phyloP scores from a whole-genome alignment of 495 filamentous ascomycete genomes.

The Daldinia grandis region DNA sequence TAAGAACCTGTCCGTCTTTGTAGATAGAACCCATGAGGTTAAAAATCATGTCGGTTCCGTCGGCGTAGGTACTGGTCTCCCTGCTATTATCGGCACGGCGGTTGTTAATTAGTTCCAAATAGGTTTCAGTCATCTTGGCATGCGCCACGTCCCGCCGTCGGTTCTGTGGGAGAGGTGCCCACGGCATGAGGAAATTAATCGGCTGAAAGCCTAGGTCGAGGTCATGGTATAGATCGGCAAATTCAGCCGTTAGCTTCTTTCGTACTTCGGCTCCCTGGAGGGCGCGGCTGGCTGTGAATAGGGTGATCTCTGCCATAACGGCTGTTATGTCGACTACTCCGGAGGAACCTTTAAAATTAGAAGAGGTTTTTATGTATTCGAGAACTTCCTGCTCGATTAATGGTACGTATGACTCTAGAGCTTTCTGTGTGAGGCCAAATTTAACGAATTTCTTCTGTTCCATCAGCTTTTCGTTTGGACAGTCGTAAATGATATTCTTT shows the following conservation, averaged over 20 bases:
- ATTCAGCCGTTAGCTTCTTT: not conserved
- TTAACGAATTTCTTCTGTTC: not conserved
- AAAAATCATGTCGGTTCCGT: not conserved
- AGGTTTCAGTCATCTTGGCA: not conserved
- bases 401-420: not conserved
- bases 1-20: not conserved
- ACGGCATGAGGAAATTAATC: not conserved
- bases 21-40: not conserved
- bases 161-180: not conserved
- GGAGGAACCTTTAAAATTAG: not conserved
- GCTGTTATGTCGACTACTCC: not conserved
- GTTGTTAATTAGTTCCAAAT: not conserved
- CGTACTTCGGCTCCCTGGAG: slow-evolving; percentile 1
- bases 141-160: not conserved
- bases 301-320: not conserved
- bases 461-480: not conserved
- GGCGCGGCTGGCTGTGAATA: not conserved
- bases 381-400: not conserved
- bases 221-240: not conserved
- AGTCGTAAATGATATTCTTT: not conserved
- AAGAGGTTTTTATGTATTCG: not conserved
- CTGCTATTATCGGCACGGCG: not conserved
- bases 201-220: not conserved
- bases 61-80: not conserved
- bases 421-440: not conserved